Percentiles rank a stretch among this genome's conserved stretches.
Conservation (phyloP, 2,329 filamentous ascomycete species). For the Colletotrichum costaricense region DNA sequence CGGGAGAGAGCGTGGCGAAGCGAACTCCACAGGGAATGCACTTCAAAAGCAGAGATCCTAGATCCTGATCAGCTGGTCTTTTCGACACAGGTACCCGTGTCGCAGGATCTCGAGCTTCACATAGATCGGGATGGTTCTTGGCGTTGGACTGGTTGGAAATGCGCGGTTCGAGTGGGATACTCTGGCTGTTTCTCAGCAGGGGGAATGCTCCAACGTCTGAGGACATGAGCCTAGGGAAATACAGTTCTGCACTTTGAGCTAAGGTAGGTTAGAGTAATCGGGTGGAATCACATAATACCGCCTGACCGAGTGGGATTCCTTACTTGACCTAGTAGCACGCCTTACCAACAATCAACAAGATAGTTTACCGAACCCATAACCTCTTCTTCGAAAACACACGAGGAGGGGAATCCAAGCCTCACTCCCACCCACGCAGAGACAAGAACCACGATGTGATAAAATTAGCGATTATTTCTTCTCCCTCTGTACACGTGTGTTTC, state of each 20-base stretch:
- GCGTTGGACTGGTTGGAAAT: background rate
- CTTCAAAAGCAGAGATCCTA: background rate
- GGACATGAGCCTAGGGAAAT: background rate
- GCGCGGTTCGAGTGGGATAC: background rate
- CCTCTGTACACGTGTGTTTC: background rate
- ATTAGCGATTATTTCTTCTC: background rate
- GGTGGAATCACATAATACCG: too few relatives aligned
- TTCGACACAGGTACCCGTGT: background rate
- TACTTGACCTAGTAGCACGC: too few relatives aligned
- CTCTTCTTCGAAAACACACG: too few relatives aligned
- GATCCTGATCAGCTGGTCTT: background rate
- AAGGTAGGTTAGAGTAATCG: too few relatives aligned
- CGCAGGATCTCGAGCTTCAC: background rate
- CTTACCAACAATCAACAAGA: too few relatives aligned
- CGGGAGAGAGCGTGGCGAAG: background rate
- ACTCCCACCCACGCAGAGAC: too few relatives aligned
- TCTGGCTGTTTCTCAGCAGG: background rate
- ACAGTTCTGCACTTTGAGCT: too few relatives aligned
- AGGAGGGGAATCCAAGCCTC: too few relatives aligned
- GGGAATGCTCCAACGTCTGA: background rate
- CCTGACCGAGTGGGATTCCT: too few relatives aligned
- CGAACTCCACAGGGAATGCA: background rate
- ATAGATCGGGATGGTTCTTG: background rate
- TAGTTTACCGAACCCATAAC: too few relatives aligned
- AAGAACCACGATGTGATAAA: too few relatives aligned